Conservation (phyloP, 495 filamentous ascomycete species). For the Podospora pseudoanserina region DNA sequence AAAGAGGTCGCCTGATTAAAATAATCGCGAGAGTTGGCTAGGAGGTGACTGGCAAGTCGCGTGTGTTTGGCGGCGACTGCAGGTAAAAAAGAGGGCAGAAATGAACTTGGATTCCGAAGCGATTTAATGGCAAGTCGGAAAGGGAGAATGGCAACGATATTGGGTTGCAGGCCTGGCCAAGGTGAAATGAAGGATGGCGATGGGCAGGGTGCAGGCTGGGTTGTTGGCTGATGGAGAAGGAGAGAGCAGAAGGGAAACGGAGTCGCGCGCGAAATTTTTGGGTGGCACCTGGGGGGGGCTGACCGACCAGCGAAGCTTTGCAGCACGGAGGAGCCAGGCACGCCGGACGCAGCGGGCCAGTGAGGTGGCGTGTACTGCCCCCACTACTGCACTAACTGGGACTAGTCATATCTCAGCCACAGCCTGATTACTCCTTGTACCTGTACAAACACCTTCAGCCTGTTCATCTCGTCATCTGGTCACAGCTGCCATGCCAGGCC, state of each 20-base stretch:
- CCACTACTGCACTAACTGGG: background rate
- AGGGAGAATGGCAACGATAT: constrained; percentile 37
- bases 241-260: constrained; percentile 22
- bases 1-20: constrained; percentile 3
- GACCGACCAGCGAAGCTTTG: constrained; percentile 2
- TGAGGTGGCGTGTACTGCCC: background rate
- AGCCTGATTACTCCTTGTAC: background rate
- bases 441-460: background rate
- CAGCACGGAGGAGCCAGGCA: background rate
- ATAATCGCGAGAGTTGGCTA: background rate
- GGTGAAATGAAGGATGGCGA: constrained; percentile 25
- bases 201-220: constrained; percentile 18
- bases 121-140: constrained; percentile 11
- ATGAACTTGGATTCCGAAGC: constrained; percentile 4
- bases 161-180: constrained; percentile 40
- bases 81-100: constrained; percentile 3
- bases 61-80: background rate
- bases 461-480: background rate
- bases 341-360: background rate
- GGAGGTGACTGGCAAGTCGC: background rate
- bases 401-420: constrained; percentile 1
- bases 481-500: background rate
- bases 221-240: constrained; percentile 20
- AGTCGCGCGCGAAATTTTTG: constrained; percentile 28
- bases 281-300: constrained; percentile 17